Percentiles rank a stretch among this genome's conserved stretches.
Evolutionary conservation across 805 yeast genomes (phyloP).

Genomic region (Candida endomychidarum): DNA sequence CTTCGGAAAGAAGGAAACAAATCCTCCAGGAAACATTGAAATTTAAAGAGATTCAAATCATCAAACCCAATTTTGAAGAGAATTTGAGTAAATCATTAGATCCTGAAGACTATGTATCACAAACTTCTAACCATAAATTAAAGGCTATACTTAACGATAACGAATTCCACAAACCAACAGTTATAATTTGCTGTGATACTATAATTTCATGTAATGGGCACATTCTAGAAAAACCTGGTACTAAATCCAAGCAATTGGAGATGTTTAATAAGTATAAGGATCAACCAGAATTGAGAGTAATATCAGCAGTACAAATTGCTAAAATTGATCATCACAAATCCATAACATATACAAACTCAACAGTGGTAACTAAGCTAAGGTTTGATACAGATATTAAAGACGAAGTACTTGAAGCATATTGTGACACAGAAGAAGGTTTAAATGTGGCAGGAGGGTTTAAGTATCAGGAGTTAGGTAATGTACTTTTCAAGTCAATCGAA

Average conservation of each 20-base stretch:
- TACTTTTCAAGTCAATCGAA: conserved; percentile 57
- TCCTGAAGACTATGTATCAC: conserved; percentile 58
- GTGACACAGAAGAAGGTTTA: conserved; percentile 68
- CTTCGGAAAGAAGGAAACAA: conserved; percentile 78
- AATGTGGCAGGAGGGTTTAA: conserved; percentile 92
- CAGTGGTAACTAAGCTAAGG: conserved; percentile 46
- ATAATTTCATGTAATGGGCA: conserved; percentile 56
- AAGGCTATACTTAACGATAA: conserved; percentile 47
- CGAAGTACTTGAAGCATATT: conserved; percentile 60
- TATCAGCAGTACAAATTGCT: conserved; percentile 34
- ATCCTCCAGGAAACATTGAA: conserved; percentile 62
- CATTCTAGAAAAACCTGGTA: conserved; percentile 76
- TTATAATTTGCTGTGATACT: conserved; percentile 71
- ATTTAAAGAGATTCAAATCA: conserved; percentile 42
- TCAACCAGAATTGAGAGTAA: conserved; percentile 26
- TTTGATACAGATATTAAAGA: conserved; percentile 46
- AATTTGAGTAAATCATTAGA: conserved; percentile 58
- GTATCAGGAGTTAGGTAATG: conserved; percentile 71
- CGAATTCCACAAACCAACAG: conserved; percentile 9
- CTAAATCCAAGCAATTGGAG: conserved; percentile 25
- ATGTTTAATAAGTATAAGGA: conserved; percentile 28
- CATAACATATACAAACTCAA: conserved; percentile 8
- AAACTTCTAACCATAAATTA: conserved; percentile 71
- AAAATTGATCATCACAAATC: conserved; percentile 17
- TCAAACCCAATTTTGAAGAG: conserved; percentile 75